Percentiles rank a stretch among this genome's conserved stretches.
Evolutionary conservation across 2,329 filamentous ascomycete species (phyloP).

Genomic region (Colletotrichum sp.): DNA sequence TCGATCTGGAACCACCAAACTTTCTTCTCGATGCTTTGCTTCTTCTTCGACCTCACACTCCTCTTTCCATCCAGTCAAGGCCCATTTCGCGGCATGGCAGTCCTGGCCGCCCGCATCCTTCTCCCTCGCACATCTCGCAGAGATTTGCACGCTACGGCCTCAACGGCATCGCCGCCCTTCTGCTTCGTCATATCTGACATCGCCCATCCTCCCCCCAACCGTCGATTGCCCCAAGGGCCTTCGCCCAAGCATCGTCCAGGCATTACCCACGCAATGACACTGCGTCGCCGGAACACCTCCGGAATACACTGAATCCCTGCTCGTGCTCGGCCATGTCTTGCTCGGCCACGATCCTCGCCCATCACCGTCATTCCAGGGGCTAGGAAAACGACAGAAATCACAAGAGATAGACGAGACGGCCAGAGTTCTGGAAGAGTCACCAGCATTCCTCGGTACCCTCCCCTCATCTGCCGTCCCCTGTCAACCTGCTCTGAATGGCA

Average conservation of each 20-base stretch:
- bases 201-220: not conserved
- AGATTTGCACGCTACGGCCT: not conserved
- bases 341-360: not conserved
- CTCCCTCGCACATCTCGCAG: not conserved
- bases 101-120: not conserved
- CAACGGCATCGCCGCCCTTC: not conserved
- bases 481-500: not conserved
- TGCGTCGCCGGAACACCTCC: not conserved
- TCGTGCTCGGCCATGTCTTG: not conserved
- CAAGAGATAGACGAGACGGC: not conserved
- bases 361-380: conserved; percentile 4
- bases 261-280: not conserved
- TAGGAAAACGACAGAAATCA: not conserved
- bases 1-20: conserved; percentile 3
- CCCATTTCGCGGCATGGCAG: not conserved
- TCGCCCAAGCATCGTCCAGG: not conserved
- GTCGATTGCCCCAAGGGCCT: not conserved
- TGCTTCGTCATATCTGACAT: not conserved
- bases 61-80: not conserved
- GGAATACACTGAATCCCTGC: not conserved
- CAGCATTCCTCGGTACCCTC: not conserved
- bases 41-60: not conserved
- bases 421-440: conserved; percentile 12
- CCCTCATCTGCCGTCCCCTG: not conserved
- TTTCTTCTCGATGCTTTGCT: not conserved